Evolutionary conservation across 1,284 basidiomycete species (phyloP).

Genomic region (Pholiota adiposa): DNA sequence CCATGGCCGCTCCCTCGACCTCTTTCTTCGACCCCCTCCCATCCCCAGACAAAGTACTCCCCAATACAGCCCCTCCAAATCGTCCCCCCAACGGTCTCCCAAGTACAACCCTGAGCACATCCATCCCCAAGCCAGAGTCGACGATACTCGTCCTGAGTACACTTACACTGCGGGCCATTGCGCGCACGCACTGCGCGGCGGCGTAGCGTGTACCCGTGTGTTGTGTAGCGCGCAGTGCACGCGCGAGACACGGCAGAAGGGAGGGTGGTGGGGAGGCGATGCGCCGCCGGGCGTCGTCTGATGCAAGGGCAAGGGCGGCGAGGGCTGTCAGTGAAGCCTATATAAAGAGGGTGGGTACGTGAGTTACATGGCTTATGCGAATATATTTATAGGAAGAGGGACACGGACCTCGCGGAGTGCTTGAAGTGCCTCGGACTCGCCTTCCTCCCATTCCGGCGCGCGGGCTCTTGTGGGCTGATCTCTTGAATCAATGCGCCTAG

Average conservation of each 20-base stretch:
- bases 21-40: conserved; percentile 6
- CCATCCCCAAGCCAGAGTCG: conserved; percentile 78
- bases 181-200: conserved; percentile 85
- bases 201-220: conserved; percentile 81
- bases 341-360: background rate
- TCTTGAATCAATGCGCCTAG: conserved; percentile 52
- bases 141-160: conserved; percentile 83
- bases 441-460: conserved; percentile 45
- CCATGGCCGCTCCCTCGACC: conserved; percentile 15
- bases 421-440: conserved; percentile 64
- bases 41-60: background rate
- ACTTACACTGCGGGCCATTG: conserved; percentile 76
- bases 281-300: conserved; percentile 69
- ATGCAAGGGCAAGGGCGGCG: conserved; percentile 70
- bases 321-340: conserved; percentile 74
- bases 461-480: conserved; percentile 48
- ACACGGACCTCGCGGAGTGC: conserved; percentile 64
- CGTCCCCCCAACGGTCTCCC: conserved; percentile 39
- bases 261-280: conserved; percentile 60
- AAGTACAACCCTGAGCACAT: conserved; percentile 66
- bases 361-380: background rate
- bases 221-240: conserved; percentile 21
- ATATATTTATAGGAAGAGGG: background rate
- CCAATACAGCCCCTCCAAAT: conserved; percentile 15
- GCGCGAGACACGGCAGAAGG: conserved; percentile 53